Conservation (phyloP, 139 green algal species). For the Nannochloris sp. region DNA sequence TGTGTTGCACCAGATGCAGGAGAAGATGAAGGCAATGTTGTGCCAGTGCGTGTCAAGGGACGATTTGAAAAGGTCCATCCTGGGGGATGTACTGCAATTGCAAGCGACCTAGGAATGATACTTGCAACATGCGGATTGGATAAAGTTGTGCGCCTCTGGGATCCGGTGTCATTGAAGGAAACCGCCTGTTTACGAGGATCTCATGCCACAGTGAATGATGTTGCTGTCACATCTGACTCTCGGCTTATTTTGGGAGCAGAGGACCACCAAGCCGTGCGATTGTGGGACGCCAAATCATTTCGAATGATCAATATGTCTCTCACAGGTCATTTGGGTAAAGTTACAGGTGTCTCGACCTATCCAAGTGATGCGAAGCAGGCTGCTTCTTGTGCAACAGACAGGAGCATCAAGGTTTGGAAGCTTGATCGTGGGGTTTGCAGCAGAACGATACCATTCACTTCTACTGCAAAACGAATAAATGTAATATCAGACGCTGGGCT, state of each 20-base stretch:
- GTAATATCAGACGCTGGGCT: not conserved
- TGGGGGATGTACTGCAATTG: constrained; percentile 43
- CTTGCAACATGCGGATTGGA: constrained; percentile 57
- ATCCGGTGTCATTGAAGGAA: constrained; percentile 14
- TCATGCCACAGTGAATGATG: constrained; percentile 26
- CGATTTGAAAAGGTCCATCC: constrained; percentile 23
- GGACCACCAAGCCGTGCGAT: constrained; percentile 42
- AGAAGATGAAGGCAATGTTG: not conserved
- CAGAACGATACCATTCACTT: not conserved
- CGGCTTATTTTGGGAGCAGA: constrained; percentile 48
- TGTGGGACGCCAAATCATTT: constrained; percentile 46
- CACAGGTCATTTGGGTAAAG: constrained; percentile 55
- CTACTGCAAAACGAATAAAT: not conserved
- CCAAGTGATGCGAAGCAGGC: constrained; percentile 38
- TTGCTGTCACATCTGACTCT: constrained; percentile 49
- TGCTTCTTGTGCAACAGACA: constrained; percentile 45
- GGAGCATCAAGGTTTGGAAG: constrained; percentile 35
- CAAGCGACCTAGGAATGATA: constrained; percentile 37
- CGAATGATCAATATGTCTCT: constrained; percentile 45
- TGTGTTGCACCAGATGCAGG: not conserved
- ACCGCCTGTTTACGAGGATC: constrained; percentile 29
- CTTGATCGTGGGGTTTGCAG: not conserved
- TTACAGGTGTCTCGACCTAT: constrained; percentile 42
- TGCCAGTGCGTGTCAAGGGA: not conserved
- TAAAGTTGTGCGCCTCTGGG: constrained; percentile 55